These are phyloP conservation scores for Punctularia strigosozonata DNA, from an alignment of 768 basidiomycete species.

Conservation along the genomic window DNA sequence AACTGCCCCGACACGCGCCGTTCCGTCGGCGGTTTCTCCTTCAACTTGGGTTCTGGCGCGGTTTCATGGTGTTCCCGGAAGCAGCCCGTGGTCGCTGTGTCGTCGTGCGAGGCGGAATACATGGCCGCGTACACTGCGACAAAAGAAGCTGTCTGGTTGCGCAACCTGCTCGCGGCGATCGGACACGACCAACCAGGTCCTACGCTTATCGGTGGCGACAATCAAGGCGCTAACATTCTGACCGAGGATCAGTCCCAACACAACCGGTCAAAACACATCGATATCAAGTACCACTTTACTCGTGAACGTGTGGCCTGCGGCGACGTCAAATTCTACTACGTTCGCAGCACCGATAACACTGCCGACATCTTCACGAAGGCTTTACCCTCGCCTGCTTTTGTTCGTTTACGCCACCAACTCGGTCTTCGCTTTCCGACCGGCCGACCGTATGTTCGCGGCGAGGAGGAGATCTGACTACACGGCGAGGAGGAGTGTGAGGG, in stretches of 20 bases:
- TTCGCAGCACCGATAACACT: no score
- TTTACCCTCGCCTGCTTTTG: no score
- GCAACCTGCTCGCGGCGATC: background rate
- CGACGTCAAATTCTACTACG: no score
- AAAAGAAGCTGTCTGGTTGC: background rate
- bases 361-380: no score
- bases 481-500: no score
- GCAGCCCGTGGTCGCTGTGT: constrained; percentile 9
- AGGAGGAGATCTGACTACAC: no score
- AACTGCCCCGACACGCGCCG: constrained; percentile 8
- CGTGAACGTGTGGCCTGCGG: constrained; percentile 11
- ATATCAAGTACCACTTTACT: constrained; percentile 14
- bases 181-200: background rate
- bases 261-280: constrained; percentile 17
- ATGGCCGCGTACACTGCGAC: background rate
- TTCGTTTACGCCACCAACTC: no score
- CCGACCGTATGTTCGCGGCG: no score
- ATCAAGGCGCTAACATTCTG: constrained; percentile 11
- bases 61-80: constrained; percentile 14
- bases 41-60: constrained; percentile 8
- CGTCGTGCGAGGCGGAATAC: background rate
- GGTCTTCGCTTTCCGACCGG: no score
- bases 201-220: background rate
- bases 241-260: constrained; percentile 11
- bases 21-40: constrained; percentile 15